Conservation (phyloP, 345 rosid genomes). For the rapeseed (Brassica napus) region DNA sequence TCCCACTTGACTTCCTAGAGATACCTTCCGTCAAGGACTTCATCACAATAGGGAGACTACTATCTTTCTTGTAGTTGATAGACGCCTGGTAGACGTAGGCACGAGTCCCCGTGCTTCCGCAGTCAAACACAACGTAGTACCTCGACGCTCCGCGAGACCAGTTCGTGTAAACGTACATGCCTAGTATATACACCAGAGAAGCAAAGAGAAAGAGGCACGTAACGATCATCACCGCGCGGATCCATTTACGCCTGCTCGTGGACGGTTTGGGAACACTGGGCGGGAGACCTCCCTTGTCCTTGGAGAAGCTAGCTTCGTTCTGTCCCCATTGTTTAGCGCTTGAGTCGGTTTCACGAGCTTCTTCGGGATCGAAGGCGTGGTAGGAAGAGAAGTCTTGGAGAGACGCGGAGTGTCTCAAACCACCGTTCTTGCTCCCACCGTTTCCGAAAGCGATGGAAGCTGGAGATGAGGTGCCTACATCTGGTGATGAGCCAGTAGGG, state of each 20-base stretch:
- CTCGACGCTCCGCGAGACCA: conserved; percentile 76
- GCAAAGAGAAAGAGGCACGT: conserved; percentile 59
- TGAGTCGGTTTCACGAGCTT: conserved; percentile 26
- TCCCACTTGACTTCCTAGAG: conserved; percentile 73
- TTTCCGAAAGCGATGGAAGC: conserved; percentile 43
- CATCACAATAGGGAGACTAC: conserved; percentile 70
- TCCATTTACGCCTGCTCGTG: conserved; percentile 54
- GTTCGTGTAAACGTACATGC: conserved; percentile 62
- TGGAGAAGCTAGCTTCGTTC: conserved; percentile 75
- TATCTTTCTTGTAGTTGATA: conserved; percentile 54
- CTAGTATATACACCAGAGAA: conserved; percentile 56
- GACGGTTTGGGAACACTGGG: conserved; percentile 47
- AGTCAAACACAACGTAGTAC: conserved; percentile 91
- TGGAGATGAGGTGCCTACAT: conserved; percentile 40
- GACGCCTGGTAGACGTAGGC: conserved; percentile 80
- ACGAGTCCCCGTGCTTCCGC: conserved; percentile 99
- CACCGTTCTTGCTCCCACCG: conserved; percentile 52
- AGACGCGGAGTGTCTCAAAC: conserved; percentile 73
- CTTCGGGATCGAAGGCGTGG: conserved; percentile 58
- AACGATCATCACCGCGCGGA: conserved; percentile 51
- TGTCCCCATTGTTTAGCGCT: conserved; percentile 40
- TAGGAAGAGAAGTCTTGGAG: conserved; percentile 86
- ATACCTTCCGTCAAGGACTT: conserved; percentile 69
- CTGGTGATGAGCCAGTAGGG: conserved; percentile 51
- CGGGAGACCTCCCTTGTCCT: conserved; percentile 59